A percentile compares a stretch with the other conserved stretches of the same genome.
phyloP scores from a whole-genome alignment of 148 eudicot genomes.

The Suaeda aralocaspica region DNA sequence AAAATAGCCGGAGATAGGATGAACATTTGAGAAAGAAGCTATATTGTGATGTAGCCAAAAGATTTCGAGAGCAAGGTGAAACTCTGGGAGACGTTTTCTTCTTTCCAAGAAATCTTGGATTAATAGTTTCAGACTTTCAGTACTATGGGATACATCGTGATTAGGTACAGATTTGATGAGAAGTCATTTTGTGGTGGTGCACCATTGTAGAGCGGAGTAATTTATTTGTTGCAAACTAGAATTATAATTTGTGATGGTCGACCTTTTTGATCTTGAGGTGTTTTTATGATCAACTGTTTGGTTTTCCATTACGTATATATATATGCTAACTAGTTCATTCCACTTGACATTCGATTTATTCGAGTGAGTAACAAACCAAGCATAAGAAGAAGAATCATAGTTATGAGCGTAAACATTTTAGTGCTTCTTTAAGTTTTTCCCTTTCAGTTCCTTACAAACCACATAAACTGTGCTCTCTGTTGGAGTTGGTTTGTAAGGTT shows the following conservation, averaged over 20 bases:
- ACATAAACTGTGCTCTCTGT: too few relatives aligned
- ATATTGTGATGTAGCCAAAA: neutral
- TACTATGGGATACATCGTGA: neutral
- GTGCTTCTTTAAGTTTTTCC: too few relatives aligned
- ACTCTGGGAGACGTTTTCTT: neutral
- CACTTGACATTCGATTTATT: too few relatives aligned
- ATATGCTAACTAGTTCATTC: too few relatives aligned
- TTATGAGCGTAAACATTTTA: too few relatives aligned
- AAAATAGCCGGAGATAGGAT: too few relatives aligned
- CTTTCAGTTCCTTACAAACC: too few relatives aligned
- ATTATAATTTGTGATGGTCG: neutral
- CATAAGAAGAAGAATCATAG: too few relatives aligned
- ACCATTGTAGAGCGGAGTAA: neutral
- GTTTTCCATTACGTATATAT: too few relatives aligned
- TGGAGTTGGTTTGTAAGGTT: too few relatives aligned
- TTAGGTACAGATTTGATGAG: neutral
- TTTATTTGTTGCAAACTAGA: neutral
- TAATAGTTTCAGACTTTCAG: neutral
- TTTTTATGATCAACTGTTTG: too few relatives aligned
- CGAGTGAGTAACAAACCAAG: too few relatives aligned
- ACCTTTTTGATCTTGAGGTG: neutral
- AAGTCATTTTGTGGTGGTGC: neutral
- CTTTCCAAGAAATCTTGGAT: neutral
- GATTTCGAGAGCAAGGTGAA: neutral
- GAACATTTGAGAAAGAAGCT: neutral